Base-by-base conservation (phyloP, 139 green algal species). In the Marvania coccoides region DNA sequence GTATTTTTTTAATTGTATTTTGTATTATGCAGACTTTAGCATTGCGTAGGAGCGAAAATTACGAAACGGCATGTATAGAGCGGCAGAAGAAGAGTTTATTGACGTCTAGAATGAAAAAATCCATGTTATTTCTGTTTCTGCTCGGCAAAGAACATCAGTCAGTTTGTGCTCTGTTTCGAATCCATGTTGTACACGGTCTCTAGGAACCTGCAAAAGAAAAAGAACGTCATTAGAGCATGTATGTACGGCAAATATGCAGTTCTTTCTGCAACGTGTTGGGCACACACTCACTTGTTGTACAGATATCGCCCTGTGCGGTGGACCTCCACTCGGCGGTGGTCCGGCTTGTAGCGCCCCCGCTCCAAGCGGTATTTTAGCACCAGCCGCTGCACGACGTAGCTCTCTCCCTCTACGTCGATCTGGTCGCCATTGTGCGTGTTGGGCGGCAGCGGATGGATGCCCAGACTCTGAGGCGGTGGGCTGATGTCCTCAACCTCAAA, bases 351-450 rank as follows among this genome's bases (percentile, higher is more conserved):
- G 47, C 74, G 53, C 19, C 81, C 69, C 28, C 81, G 40, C 31
- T 73, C 64, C 30, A 87, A 63, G 63, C 83, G 81, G 54, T 79
- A 83, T 15, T 71, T 47, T 23, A 80, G 15, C 7, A 72, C 65
- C 3, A 73, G 42, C 5, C 36, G 58, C 29, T 65, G 36, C n/a
- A 76, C 61, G 0, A 81, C 55, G 38, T 75, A 82, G 14, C 40
- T 69, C 10, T 28, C 13, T 12, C 61, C 63, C 33, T 69, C 68
- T 19, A 87, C 65, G 31, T 78, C 72, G 39, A 87, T 84, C 26
- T 74, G 48, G 56, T 86, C 78, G 1, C 81, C 81, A 10, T 86
- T 87, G 63, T 83, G 63, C 4, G 78, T 76, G 53, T 74, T 77
- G 54, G 72, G 61, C 61, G 73, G 76, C 45, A 83, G 40, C 2